Evolutionary conservation across 768 basidiomycete genomes (phyloP), one percentile per base, ranked within the genome.

Genomic region (Tulasnella sp.): DNA sequence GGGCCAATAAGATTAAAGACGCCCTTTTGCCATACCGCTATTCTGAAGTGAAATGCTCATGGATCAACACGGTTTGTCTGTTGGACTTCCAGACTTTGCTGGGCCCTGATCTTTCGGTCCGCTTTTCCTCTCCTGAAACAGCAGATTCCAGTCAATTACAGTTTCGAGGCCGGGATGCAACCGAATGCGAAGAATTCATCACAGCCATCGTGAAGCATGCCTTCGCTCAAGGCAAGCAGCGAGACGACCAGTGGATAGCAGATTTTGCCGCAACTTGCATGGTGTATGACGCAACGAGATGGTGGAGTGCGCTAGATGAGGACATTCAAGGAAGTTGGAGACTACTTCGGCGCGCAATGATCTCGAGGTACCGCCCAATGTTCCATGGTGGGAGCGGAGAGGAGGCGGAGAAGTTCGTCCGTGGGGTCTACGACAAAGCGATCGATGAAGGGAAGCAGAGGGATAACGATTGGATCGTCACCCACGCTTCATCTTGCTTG

Each of bases 201-300:
- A 7, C 58, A 18, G 64, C 64, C 34, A 14, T 37, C 14, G 6
- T 22, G n/a, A 28, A 34, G 60, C 60, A 64, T 34, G 60, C 60
- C n/a, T 28, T 81, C 81, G 4, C 83, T 28, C 64, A 69, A 18
- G 31, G 64, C 3, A 69, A 69, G 28, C 31, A 28, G 64, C 31
- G 64, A 37, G 64, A 69, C 7, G 64, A 69, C 31, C 24, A 37
- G 64, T 69, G 64, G 31, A 37, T 69, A 31, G 64, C 64, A 11
- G 31, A 69, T n/a, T 22, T 69, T 11, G 64, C 31, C 1, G 64
- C 64, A 5, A 28, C 31, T 18, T 37, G 64, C 28, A 31, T 69
- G 64, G 28, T 31, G 6, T 7, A 69, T 16, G 34, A 37, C 11
- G 64, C 64, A 28, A 7, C 16, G 12, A 7, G 28, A 6, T 69